phyloP scores from a whole-genome alignment of 345 rosid genomes.

The Arabidopsis suecica region DNA sequence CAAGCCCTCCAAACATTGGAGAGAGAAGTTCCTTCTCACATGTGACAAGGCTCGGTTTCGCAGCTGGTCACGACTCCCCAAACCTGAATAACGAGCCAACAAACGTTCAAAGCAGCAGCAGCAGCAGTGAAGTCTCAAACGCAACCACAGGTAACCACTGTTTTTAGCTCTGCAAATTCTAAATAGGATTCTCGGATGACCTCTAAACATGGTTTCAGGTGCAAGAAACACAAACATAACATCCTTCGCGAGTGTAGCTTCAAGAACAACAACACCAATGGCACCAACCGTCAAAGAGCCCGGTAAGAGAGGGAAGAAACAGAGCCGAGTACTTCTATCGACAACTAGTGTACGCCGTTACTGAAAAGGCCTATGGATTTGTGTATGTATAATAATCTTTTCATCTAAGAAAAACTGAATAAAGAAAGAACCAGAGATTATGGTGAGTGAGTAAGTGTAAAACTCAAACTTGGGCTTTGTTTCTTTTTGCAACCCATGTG shows the following conservation, averaged over 20 bases:
- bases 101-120: conserved; percentile 42
- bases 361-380: conserved; percentile 37
- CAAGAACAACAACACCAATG: conserved; percentile 51
- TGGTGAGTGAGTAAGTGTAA: conserved; percentile 15
- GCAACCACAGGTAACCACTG: conserved; percentile 50
- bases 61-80: conserved; percentile 93
- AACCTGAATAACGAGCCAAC: conserved; percentile 66
- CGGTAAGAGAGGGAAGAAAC: conserved; percentile 84
- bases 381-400: conserved; percentile 25
- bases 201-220: conserved; percentile 48
- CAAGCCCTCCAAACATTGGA: conserved; percentile 69
- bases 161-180: conserved; percentile 10
- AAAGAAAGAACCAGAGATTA: conserved; percentile 8
- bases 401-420: conserved; percentile 2
- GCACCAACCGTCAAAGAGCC: conserved; percentile 55
- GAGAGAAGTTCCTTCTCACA: conserved; percentile 81
- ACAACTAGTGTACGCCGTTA: conserved; percentile 88
- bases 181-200: background rate
- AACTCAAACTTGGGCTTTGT: conserved; percentile 26
- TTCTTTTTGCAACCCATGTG: conserved; percentile 3
- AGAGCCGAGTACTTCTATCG: conserved; percentile 73
- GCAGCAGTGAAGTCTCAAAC: conserved; percentile 45
- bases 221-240: conserved; percentile 56
- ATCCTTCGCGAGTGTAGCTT: conserved; percentile 81
- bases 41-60: conserved; percentile 90